These are phyloP conservation scores for Pseudonitzschia multistriata DNA, from an alignment of 108 stramenopile genomes.

Conservation along the genomic window DNA sequence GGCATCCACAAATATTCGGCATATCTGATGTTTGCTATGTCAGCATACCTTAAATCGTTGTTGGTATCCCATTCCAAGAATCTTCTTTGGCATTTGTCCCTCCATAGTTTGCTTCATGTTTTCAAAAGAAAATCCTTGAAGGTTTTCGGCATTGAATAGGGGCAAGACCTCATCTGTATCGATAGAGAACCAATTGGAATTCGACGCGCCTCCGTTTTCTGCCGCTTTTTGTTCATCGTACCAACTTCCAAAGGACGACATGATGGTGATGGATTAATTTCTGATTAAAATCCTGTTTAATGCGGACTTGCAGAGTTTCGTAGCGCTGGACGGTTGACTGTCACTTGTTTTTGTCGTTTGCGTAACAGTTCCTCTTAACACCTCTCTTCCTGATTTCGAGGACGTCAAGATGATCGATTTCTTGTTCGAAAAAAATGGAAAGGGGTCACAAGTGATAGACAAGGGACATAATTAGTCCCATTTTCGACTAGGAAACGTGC, in stretches of 20 bases:
- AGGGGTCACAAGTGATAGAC: no score
- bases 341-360: neutral
- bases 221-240: constrained; percentile 72
- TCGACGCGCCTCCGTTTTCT: constrained; percentile 26
- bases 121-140: constrained; percentile 45
- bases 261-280: constrained; percentile 8
- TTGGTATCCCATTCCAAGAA: constrained; percentile 89
- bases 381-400: no score
- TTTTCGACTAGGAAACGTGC: neutral
- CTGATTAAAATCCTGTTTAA: neutral
- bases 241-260: constrained; percentile 71
- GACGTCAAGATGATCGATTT: no score
- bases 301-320: neutral
- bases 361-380: no score
- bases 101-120: constrained; percentile 80
- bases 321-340: neutral
- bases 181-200: constrained; percentile 27
- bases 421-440: no score
- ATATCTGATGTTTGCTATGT: neutral
- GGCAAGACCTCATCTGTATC: constrained; percentile 39
- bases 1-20: no score
- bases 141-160: constrained; percentile 41
- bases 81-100: constrained; percentile 80
- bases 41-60: constrained; percentile 70
- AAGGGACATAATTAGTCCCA: neutral